Percentiles rank a stretch among this genome's conserved stretches.
Evolutionary conservation across 768 basidiomycete genomes (phyloP).

Genomic region (Naematelia encephala): DNA sequence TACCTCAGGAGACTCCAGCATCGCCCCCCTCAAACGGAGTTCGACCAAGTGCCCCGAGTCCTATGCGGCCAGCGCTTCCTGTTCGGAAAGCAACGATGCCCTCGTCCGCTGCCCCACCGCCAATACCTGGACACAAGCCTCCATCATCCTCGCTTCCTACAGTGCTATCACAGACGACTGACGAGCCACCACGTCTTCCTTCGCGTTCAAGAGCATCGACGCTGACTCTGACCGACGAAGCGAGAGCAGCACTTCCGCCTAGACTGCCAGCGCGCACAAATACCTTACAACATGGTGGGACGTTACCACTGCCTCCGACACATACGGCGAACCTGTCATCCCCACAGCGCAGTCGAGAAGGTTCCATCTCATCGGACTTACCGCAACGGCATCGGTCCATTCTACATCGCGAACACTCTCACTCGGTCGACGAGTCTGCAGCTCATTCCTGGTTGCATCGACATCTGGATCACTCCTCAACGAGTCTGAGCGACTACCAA

Average conservation of each 20-base stretch:
- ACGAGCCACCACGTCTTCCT: background rate
- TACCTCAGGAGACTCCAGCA: background rate
- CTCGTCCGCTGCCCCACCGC: constrained; percentile 1
- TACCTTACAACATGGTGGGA: background rate
- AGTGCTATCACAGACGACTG: background rate
- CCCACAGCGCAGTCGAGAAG: background rate
- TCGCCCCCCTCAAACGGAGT: background rate
- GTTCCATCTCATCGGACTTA: background rate
- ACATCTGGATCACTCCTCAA: background rate
- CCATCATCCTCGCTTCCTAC: background rate
- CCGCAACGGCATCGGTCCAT: background rate
- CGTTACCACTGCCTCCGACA: background rate
- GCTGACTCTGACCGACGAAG: background rate
- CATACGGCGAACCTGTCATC: background rate
- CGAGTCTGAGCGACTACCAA: constrained; percentile 3
- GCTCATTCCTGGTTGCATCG: background rate
- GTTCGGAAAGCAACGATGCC: background rate
- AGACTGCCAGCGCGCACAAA: constrained; percentile 2
- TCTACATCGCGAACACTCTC: background rate
- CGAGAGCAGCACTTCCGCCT: constrained; percentile 6
- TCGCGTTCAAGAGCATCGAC: background rate
- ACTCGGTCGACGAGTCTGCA: background rate
- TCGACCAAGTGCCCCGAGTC: background rate
- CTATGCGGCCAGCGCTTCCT: background rate
- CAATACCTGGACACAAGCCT: constrained; percentile 1